Percentiles rank a stretch among this genome's conserved stretches.
These are phyloP conservation scores for Prunus padus DNA, from an alignment of 306 rosid species.

Conservation along the genomic window DNA sequence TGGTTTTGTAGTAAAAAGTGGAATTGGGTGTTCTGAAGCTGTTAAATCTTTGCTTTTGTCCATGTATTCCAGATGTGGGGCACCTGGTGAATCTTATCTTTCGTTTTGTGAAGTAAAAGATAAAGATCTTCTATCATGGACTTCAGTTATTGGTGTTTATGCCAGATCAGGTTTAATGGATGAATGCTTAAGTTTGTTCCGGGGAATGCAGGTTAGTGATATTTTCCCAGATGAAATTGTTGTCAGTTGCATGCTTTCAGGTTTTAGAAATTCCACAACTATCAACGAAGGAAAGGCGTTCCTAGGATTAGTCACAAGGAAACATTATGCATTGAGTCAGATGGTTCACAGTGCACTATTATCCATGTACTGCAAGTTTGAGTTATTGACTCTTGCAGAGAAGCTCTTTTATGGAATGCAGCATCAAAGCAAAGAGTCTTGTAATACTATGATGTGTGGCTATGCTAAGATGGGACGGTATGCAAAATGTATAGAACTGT, in stretches of 20 bases:
- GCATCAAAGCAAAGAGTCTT: constrained; percentile 41
- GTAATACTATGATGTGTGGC: constrained; percentile 56
- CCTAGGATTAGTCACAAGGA: constrained; percentile 57
- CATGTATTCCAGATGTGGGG: constrained; percentile 68
- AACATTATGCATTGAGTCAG: constrained; percentile 28
- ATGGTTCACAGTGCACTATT: constrained; percentile 47
- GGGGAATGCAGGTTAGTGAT: constrained; percentile 51
- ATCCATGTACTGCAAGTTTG: constrained; percentile 74
- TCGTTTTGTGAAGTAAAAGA: constrained; percentile 44
- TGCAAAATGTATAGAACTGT: constrained; percentile 45
- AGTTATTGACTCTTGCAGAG: constrained; percentile 50
- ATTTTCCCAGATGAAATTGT: constrained; percentile 56
- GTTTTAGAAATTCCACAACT: constrained; percentile 51
- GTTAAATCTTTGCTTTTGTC: constrained; percentile 57
- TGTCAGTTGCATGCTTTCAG: constrained; percentile 57
- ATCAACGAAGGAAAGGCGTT: constrained; percentile 58
- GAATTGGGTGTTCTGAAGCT: constrained; percentile 45
- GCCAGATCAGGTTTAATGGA: constrained; percentile 58
- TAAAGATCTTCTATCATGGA: constrained; percentile 72
- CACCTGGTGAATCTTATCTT: constrained; percentile 48
- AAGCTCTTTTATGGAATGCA: constrained; percentile 40
- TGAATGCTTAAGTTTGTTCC: constrained; percentile 47
- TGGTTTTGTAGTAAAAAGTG: constrained; percentile 51
- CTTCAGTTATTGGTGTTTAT: constrained; percentile 56
- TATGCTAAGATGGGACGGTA: constrained; percentile 42